Evolutionary conservation across 805 yeast genomes (phyloP), one percentile per base, ranked within the genome.

Genomic region (Candida sakaeoensis): DNA sequence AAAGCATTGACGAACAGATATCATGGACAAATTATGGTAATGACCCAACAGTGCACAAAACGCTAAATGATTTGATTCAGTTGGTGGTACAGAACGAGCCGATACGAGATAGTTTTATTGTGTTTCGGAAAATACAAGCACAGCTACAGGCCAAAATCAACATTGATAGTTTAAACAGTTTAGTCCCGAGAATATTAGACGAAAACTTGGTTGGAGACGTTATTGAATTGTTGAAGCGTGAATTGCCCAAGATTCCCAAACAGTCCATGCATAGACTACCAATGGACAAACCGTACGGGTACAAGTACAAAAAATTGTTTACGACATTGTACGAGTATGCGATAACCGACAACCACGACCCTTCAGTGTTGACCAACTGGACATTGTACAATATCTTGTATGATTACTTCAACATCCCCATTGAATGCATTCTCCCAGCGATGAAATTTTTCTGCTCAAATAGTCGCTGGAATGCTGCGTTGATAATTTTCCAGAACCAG

Each of bases 381-480:
- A 70, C 69, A 5, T 58, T 83, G 4, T 83, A 79, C 47, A 77
- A 77, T 3, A 75, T 73, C 39, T 51, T 84, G 33, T 75, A 75
- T 50, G 64, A 71, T 47, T 70, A 74, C 38, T 81, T 83, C 53
- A 51, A 61, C 23, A 66, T 82, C 2, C 85, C 89, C 0, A 74
- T 61, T 47, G 80, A 79, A 4, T 61, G 75, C 3, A 82, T 80
- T 51, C 63, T 75, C 18, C 82, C 82, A 1, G 61, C 80, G 2
- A 72, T 85, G 65, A 59, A 69, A 46, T 74, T 72, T 50, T 80
- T 83, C 48, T 72, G 83, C 44, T 58, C 64, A 8, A 59, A 73
- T 12, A 70, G 68, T 19, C 62, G 84, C 25, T 78, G 85, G 17
- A 77, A 80, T 47, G 79, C 80, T 8, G 79, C 90, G 1, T 65